Base-by-base conservation (phyloP, 176 grass and related monocot genomes). In the Tuctoria greenei region DNA sequence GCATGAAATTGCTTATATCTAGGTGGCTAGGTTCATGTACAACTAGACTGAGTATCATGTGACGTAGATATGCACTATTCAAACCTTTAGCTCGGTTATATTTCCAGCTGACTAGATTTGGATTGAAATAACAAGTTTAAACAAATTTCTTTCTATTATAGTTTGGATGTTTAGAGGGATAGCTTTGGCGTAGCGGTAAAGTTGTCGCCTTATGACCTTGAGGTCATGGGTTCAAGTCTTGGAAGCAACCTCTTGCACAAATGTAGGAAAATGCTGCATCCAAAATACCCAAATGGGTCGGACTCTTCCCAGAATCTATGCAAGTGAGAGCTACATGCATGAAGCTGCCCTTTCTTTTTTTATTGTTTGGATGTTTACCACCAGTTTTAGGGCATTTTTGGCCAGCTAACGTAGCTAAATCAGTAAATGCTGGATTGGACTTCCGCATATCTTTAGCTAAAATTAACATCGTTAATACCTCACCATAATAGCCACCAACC, bases 31-130 rank as follows among this genome's bases (percentile, higher is more conserved):
- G 50, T 55, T 40, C 69, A 78, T 84, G 40, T 28, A 61, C 55
- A 65, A 59, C 13, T 81, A 66, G 61, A 78, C 66, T 52, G 67
- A 61, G 76, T 45, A 36, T 60, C 69, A 60, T 83, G 61, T 79
- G 70, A 74, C 83, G 86, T 79, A 83, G 54, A 88, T 88, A 83
- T 88, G 74, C 74, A 72, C 52, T 61, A 63, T 78, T 54, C 67
- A 73, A 58, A 61, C 80, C 51, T 74, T 55, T 71, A 66, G 75
- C 39, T 59, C 82, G 72, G 75, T 66, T 73, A 64, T 73, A 64
- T 72, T 77, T 73, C 45, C 39, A 66, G 38, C 58, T 85, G 60
- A 85, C 60, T 72, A 28, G 57, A 79, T 45, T 35, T 73, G 37
- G 70, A 78, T 68, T 47, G 59, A 73, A 77, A 59, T 79, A 75